A percentile compares a stretch with the other conserved stretches of the same genome.
phyloP scores from a whole-genome alignment of 768 basidiomycete genomes.

The Rhodotorula kratochvilovae region DNA sequence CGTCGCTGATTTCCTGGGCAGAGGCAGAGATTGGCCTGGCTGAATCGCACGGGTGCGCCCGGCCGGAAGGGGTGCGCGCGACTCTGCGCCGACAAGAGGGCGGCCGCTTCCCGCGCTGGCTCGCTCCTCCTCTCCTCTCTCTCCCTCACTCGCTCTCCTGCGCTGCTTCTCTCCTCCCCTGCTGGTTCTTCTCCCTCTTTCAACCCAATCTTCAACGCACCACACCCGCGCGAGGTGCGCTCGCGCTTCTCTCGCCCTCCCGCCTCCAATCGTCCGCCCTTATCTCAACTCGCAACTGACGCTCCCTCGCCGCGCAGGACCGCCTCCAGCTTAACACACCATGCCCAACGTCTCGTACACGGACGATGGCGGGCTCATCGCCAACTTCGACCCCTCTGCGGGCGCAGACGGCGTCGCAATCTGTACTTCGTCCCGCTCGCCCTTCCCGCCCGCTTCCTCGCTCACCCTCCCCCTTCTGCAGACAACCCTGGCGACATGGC shows the following conservation, averaged over 20 bases:
- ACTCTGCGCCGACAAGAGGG: background rate
- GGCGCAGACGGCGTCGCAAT: background rate
- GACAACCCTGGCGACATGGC: conserved; percentile 22
- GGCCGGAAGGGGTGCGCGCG: too few relatives aligned
- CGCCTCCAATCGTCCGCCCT: background rate
- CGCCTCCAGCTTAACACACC: too few relatives aligned
- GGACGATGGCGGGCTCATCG: background rate
- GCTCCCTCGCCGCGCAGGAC: background rate
- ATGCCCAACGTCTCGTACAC: conserved; percentile 14
- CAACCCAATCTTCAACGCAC: background rate
- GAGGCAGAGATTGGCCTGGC: too few relatives aligned
- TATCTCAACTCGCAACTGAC: background rate
- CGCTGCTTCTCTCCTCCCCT: background rate
- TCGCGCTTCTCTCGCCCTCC: background rate
- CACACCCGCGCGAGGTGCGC: background rate
- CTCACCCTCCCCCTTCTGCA: background rate
- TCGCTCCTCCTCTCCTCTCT: too few relatives aligned
- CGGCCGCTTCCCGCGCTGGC: too few relatives aligned
- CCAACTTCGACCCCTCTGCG: background rate
- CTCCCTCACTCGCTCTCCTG: background rate
- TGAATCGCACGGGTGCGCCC: too few relatives aligned
- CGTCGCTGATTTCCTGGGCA: too few relatives aligned
- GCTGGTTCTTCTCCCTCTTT: too few relatives aligned
- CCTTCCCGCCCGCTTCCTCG: background rate
- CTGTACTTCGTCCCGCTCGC: background rate